Base-by-base conservation (phyloP, 768 basidiomycete species). In the Russula brevipes region DNA sequence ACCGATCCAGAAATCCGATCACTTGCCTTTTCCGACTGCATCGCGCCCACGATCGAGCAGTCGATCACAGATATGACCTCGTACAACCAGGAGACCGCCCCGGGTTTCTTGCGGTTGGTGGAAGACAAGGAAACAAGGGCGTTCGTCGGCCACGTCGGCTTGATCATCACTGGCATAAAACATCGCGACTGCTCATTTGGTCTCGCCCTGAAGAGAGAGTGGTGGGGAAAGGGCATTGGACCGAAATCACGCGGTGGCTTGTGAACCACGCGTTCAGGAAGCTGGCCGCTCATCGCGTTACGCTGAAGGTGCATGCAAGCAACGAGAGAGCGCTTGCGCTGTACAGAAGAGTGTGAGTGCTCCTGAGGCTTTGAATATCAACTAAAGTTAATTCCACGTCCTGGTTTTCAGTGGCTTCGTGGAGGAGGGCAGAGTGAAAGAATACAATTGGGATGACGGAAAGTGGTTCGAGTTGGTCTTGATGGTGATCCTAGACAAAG, bases 221-320 rank as follows among this genome's bases (percentile, higher is more conserved):
- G 54, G 66, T 60, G 58, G 62, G 66, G 62, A 19, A 63, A 55
- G 41, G 62, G 65, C 4, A 55, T 59, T 12, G 66, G 66, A 66
- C 66, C 35, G 66, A 66, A 50, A 39, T 64, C 41, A 56, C 63
- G 7, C 44, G 38, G 11, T 66, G 57, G 57, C 53, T 60, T 35
- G 62, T 64, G n/a, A 54, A 44, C 54, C 45, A 64, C 38, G 59
- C 47, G 12, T 61, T 60, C 33, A 24, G 47, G 24, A 51, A 50
- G 42, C 30, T 64, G 11, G 66, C 58, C 8, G 38, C 54, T 31
- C 62, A 54, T 42, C 66, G 63, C 5, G 44, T 64, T 5, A 49
- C 59, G n/a, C 52, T 65, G 0, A 41, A 42, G 24, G 63, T 65
- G 56, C 54, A 49, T 16, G 54, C 47, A 19, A 54, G 19, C 50